phyloP scores from a whole-genome alignment of 768 basidiomycete species.

The Paxillus involutus region DNA sequence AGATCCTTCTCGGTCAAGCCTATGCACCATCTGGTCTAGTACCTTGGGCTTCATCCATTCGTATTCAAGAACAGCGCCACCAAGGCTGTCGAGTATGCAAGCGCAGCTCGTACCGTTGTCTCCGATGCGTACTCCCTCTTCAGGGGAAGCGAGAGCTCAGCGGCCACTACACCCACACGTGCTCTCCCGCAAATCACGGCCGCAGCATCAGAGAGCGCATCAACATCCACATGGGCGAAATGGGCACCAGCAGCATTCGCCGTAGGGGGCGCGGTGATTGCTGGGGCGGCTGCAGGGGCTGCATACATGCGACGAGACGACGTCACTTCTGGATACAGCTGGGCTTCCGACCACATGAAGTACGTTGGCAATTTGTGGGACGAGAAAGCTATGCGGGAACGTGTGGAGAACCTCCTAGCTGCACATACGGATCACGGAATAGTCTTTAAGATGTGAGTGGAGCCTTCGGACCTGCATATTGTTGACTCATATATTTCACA shows the following conservation, averaged over 20 bases:
- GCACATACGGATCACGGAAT: conserved; percentile 64
- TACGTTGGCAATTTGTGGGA: conserved; percentile 89
- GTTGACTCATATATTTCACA: conserved; percentile 28
- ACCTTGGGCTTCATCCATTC: conserved; percentile 80
- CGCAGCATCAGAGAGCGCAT: conserved; percentile 13
- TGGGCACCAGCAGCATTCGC: conserved; percentile 74
- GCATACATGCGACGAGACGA: conserved; percentile 84
- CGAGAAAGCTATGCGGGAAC: conserved; percentile 53
- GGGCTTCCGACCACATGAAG: conserved; percentile 87
- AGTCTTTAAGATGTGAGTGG: conserved; percentile 68
- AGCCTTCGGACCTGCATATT: not conserved
- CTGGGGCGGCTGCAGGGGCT: conserved; percentile 81
- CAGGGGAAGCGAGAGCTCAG: conserved; percentile 41
- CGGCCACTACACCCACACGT: conserved; percentile 27
- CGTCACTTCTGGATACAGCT: conserved; percentile 64
- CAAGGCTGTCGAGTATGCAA: conserved; percentile 70
- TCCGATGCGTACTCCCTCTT: conserved; percentile 60
- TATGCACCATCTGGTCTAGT: conserved; percentile 44
- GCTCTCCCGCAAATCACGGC: conserved; percentile 34
- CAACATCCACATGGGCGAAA: conserved; percentile 47
- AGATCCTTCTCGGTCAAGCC: not conserved
- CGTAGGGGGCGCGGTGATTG: conserved; percentile 71
- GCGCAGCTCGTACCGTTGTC: conserved; percentile 61
- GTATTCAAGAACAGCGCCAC: conserved; percentile 84
- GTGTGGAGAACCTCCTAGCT: conserved; percentile 62